A percentile compares a stretch with the other conserved stretches of the same genome.
These are phyloP conservation scores for Polyporus tsugae DNA, from an alignment of 1,284 basidiomycete genomes.

Conservation along the genomic window DNA sequence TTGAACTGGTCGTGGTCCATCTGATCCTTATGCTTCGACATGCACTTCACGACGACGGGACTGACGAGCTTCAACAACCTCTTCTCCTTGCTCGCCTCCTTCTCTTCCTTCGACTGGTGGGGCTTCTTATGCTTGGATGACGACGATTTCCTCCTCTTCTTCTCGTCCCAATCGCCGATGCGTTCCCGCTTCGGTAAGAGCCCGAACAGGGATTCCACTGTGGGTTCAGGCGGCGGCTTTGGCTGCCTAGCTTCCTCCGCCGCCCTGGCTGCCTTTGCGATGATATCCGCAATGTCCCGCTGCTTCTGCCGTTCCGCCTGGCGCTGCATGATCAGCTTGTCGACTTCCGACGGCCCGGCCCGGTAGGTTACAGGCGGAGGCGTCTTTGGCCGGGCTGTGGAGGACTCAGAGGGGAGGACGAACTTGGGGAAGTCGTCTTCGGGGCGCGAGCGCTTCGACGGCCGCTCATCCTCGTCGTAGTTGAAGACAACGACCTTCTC, in stretches of 20 bases:
- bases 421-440: slow-evolving; percentile 36
- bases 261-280: slow-evolving; percentile 57
- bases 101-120: slow-evolving; percentile 57
- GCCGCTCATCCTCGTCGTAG: slow-evolving; percentile 41
- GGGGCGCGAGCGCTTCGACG: slow-evolving; percentile 42
- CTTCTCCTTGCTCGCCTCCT: slow-evolving; percentile 83
- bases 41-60: slow-evolving; percentile 88
- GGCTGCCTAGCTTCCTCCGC: slow-evolving; percentile 44
- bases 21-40: slow-evolving; percentile 88
- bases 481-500: slow-evolving; percentile 22
- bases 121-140: slow-evolving; percentile 50
- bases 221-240: slow-evolving; percentile 25
- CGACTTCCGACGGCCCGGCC: not conserved
- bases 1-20: slow-evolving; percentile 93
- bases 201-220: slow-evolving; percentile 1
- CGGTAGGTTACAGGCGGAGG: slow-evolving; percentile 5
- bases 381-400: slow-evolving; percentile 16
- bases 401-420: slow-evolving; percentile 27
- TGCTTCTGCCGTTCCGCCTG: slow-evolving; percentile 29
- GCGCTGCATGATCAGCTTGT: slow-evolving; percentile 17
- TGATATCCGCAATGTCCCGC: slow-evolving; percentile 53
- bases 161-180: slow-evolving; percentile 41
- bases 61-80: slow-evolving; percentile 86
- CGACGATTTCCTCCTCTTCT: slow-evolving; percentile 39
- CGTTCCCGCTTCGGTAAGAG: not conserved